Base-by-base conservation (phyloP, 2,329 filamentous ascomycete species). In the Teratosphaeria gauchensis region DNA sequence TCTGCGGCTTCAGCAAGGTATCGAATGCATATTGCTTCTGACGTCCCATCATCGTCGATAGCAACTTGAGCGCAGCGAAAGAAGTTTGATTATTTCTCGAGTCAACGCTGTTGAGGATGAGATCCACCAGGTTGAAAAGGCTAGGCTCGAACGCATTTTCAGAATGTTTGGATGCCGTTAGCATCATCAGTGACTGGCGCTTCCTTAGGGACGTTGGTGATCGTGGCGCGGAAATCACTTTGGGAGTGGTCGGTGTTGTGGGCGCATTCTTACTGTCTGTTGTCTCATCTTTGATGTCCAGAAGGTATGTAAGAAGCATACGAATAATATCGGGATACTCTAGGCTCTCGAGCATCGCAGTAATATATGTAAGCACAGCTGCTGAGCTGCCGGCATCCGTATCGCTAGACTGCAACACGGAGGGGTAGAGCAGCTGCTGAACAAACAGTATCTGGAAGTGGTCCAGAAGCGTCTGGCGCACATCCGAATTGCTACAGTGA, bases 381-480 rank as follows among this genome's bases (percentile, higher is more conserved):
- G 97, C 91, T 0, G 94, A 96, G 6, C 94, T 99, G 57, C 94
- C 94, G 64, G 92, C 94, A 73, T 97, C 92, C 46, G 95, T 89
- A 75, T 99, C 94, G 1, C 94, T 97, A 9, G 94, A 99, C 73
- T 99, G 92, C 14, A 99, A 81, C 33, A 99, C 79, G 1, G 95
- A 99, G 1, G 94, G 94, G 71, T 99, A 97, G 84, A 99, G 77
- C 68, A 99, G 78, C 73, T 99, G 94, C 73, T 96, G 90, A 56
- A 99, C 78, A 72, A 99, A 99, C 35, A 99, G 84, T 65, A 97
- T 88, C 71, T 96, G 92, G 69, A 99, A 99, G 74, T 99, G 94
- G 71, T 99, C 94, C 33, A 99, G 80, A 55, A 99, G 78, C 0
- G 92, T 96, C 64, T 90, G 90, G 71, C 92, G 94, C 65, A 99